Evolutionary conservation across 495 filamentous ascomycete species (phyloP).

Genomic region (Neurospora sp.): DNA sequence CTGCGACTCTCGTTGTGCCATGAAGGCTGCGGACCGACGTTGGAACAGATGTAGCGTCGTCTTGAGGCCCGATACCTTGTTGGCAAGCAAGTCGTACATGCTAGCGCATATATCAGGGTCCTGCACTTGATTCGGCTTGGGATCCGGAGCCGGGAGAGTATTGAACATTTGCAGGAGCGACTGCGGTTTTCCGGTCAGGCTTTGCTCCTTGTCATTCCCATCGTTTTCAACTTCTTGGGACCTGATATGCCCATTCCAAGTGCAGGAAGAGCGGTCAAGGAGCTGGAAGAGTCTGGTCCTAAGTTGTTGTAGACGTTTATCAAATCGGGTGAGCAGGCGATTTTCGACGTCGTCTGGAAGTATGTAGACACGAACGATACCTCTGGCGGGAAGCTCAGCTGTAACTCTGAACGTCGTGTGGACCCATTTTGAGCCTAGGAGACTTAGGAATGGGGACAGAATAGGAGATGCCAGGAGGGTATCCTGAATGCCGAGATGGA

Average conservation of each 20-base stretch:
- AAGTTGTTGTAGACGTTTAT: conserved; percentile 31
- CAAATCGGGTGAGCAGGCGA: conserved; percentile 31
- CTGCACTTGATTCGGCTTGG: conserved; percentile 38
- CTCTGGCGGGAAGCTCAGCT: conserved; percentile 6
- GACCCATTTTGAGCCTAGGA: conserved; percentile 32
- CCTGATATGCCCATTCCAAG: conserved; percentile 43
- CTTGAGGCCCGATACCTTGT: conserved; percentile 49
- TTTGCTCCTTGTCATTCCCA: conserved; percentile 18
- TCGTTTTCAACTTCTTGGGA: neutral
- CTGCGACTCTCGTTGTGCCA: conserved; percentile 73
- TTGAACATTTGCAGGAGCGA: conserved; percentile 85
- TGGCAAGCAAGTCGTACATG: conserved; percentile 52
- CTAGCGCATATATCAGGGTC: conserved; percentile 49
- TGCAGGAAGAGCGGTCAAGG: conserved; percentile 45
- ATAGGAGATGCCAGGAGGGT: conserved; percentile 17
- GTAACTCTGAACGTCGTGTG: conserved; percentile 26
- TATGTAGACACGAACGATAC: conserved; percentile 49
- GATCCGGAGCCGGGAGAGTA: conserved; percentile 61
- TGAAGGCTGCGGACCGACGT: conserved; percentile 67
- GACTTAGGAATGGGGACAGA: conserved; percentile 15
- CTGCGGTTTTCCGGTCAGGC: conserved; percentile 19
- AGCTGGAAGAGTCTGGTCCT: conserved; percentile 41
- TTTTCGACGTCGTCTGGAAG: conserved; percentile 58
- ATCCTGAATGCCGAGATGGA: conserved; percentile 25
- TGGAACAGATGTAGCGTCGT: conserved; percentile 71